Percentiles rank a stretch among this genome's conserved stretches.
Evolutionary conservation across 768 basidiomycete species (phyloP).

Genomic region (Steccherinum ochraceum): DNA sequence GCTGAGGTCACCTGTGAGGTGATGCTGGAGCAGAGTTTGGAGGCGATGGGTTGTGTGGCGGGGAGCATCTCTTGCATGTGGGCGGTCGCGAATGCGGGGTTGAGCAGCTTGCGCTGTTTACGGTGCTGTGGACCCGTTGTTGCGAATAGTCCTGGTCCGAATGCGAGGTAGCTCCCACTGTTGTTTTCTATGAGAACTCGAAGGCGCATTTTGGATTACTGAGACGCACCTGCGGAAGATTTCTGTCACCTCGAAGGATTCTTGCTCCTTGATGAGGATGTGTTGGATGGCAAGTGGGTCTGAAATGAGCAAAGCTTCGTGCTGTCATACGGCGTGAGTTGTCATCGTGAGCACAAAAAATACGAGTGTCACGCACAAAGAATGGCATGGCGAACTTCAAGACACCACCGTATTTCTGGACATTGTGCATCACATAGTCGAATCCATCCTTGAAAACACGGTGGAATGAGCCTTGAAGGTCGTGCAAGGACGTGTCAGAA

Average conservation of each 20-base stretch:
- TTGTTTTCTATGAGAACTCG: neutral
- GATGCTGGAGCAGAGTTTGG: constrained; percentile 4
- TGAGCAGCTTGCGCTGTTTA: constrained; percentile 17
- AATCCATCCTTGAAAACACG: neutral
- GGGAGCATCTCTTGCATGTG: constrained; percentile 16
- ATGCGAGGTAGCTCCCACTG: constrained; percentile 1
- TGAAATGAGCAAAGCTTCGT: constrained; percentile 5
- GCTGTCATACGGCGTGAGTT: neutral
- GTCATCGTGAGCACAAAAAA: neutral
- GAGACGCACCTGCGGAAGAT: constrained; percentile 4
- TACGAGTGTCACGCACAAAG: constrained; percentile 9
- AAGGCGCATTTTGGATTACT: neutral
- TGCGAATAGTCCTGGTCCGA: constrained; percentile 10
- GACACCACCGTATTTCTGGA: neutral
- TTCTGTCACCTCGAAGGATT: neutral
- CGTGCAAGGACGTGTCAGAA: too few relatives aligned
- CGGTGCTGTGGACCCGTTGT: constrained; percentile 15
- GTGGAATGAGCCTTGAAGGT: neutral
- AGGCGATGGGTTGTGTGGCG: constrained; percentile 9
- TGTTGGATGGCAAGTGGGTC: constrained; percentile 9
- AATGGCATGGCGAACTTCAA: neutral
- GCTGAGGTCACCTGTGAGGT: neutral
- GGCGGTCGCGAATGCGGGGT: constrained; percentile 14
- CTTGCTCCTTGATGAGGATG: constrained; percentile 10
- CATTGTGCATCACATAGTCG: neutral